Percentiles rank a stretch among this genome's conserved stretches.
phyloP scores from a whole-genome alignment of 2,329 filamentous ascomycete genomes.

The Cladosporium sp. region DNA sequence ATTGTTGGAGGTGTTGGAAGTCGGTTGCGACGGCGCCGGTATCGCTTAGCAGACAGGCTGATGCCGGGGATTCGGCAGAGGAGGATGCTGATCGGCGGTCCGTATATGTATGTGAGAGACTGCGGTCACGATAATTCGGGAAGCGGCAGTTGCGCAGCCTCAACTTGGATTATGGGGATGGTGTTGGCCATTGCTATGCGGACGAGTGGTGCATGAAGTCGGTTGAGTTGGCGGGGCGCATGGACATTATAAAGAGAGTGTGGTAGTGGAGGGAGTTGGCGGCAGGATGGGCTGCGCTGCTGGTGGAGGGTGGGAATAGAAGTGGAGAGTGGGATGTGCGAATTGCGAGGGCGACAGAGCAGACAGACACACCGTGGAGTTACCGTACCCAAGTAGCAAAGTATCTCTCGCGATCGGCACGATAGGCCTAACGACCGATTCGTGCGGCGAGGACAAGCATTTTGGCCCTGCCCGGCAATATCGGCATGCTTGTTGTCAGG shows the following conservation, averaged over 20 bases:
- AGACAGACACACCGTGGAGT: too few species aligned
- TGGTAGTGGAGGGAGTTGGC: background rate
- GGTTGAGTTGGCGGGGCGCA: background rate
- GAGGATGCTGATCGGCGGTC: constrained; percentile 3
- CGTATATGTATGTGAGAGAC: background rate
- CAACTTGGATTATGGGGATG: background rate
- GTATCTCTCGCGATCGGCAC: too few species aligned
- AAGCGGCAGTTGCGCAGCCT: background rate
- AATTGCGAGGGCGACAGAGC: background rate
- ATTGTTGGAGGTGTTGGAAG: background rate
- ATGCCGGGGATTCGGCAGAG: constrained; percentile 8
- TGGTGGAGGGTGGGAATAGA: background rate
- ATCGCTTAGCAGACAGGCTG: constrained; percentile 1
- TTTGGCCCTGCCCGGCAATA: too few species aligned
- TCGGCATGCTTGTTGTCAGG: too few species aligned
- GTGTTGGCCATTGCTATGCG: background rate
- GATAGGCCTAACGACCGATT: too few species aligned
- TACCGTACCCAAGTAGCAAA: too few species aligned
- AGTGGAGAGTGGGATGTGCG: constrained; percentile 4
- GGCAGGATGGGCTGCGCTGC: background rate
- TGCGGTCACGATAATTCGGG: background rate
- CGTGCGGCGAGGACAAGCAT: too few species aligned
- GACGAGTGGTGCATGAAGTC: background rate
- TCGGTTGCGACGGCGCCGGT: constrained; percentile 8
- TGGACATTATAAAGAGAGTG: background rate